phyloP scores from a whole-genome alignment of 2,329 filamentous ascomycete species.

The Colletotrichum sp. region DNA sequence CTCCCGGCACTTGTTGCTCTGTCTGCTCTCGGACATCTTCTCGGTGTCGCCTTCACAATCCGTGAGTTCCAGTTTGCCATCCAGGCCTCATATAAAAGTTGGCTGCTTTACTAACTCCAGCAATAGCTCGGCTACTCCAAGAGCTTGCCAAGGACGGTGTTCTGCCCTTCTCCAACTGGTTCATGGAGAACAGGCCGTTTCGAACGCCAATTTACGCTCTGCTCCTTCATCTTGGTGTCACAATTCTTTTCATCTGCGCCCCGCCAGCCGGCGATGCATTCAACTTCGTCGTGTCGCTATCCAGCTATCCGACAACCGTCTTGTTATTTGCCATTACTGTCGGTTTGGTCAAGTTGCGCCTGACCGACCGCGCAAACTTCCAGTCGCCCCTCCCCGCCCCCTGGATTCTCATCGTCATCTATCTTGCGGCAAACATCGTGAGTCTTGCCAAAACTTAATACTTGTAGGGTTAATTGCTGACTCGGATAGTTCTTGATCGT shows the following conservation, averaged over 20 bases:
- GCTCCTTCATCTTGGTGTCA: conserved; percentile 24
- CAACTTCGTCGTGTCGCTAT: conserved; percentile 26
- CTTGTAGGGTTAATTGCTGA: background rate
- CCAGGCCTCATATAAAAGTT: no score
- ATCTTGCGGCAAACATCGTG: conserved; percentile 7
- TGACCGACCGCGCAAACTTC: conserved; percentile 22
- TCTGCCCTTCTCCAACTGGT: conserved; percentile 27
- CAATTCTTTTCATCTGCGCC: conserved; percentile 27
- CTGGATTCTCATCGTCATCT: conserved; percentile 20
- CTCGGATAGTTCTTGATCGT: background rate
- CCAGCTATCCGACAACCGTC: conserved; percentile 24
- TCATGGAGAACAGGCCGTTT: conserved; percentile 29
- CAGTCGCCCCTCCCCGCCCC: conserved; percentile 22
- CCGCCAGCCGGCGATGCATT: conserved; percentile 27
- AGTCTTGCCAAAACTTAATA: background rate
- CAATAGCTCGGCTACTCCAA: conserved; percentile 23
- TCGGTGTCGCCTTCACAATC: conserved; percentile 15
- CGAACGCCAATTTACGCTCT: conserved; percentile 26
- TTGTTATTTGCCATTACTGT: conserved; percentile 21
- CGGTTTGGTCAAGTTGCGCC: conserved; percentile 25
- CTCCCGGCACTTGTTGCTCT: conserved; percentile 10
- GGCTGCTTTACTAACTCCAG: background rate
- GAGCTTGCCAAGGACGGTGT: conserved; percentile 22
- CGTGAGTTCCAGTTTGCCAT: background rate
- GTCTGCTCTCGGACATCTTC: conserved; percentile 11